These are phyloP conservation scores for Cryptosporidium tyzzeri DNA, from an alignment of 169 alveolate genomes.

Conservation along the genomic window DNA sequence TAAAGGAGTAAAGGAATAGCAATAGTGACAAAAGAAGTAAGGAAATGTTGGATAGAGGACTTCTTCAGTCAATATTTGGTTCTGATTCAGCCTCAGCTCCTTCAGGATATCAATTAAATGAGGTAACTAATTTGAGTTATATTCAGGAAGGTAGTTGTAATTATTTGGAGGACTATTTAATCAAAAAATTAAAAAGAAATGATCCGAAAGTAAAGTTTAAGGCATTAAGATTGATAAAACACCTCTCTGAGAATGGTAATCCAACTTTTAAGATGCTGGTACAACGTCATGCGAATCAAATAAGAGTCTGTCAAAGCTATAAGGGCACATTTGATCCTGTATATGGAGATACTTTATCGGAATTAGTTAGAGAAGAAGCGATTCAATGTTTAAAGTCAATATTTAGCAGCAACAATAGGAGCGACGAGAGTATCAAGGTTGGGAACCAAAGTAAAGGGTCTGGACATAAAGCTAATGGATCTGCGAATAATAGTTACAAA, in stretches of 20 bases:
- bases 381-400: slow-evolving; percentile 34
- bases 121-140: slow-evolving; percentile 46
- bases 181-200: slow-evolving; percentile 44
- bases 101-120: slow-evolving; percentile 55
- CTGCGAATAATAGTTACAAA: background rate
- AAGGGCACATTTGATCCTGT: slow-evolving; percentile 64
- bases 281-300: slow-evolving; percentile 67
- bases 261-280: slow-evolving; percentile 37
- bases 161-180: slow-evolving; percentile 52
- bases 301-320: slow-evolving; percentile 43
- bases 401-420: slow-evolving; percentile 30
- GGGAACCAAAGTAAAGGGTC: background rate
- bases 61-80: slow-evolving; percentile 60
- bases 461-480: background rate
- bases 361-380: slow-evolving; percentile 73
- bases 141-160: slow-evolving; percentile 16
- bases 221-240: slow-evolving; percentile 42
- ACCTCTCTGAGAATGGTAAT: slow-evolving; percentile 56
- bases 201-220: slow-evolving; percentile 49
- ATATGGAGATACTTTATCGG: slow-evolving; percentile 69
- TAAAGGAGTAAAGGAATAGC: background rate
- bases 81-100: slow-evolving; percentile 67
- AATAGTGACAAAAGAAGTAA: background rate
- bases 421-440: slow-evolving; percentile 11
- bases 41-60: slow-evolving; percentile 44